Base-by-base conservation (phyloP, 164 flowering plant species). In the Macadamia integrifolia region DNA sequence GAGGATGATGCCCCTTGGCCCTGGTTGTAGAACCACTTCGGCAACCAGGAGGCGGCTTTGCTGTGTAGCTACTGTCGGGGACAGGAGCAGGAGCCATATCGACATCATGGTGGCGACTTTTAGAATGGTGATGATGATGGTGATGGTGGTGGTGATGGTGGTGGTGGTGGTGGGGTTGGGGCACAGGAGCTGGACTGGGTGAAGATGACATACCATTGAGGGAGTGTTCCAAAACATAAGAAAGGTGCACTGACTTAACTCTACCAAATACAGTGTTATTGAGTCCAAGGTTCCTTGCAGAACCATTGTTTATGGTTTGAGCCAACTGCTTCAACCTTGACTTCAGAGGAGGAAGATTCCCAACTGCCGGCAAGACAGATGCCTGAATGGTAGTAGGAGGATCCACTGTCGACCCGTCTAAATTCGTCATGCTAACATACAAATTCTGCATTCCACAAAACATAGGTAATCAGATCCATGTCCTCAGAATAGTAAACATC, bases 161-260 rank as follows among this genome's bases (percentile, higher is more conserved):
- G 67, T 81, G 89, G 72, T 68, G 83, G 57, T 75, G 71, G 59
- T 59, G 69, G 59, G 79, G 59, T 46, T 31, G 67, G 61, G 82
- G 81, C 18, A 62, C n/a, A 71, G 88, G 87, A 52, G 85, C 72
- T 46, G 94, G 89, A 71, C 85, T 69, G 56, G 89, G 83, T 23
- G 83, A 60, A 6, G 68, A 30, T 14, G 72, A 67, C 58, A 66
- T 10, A 31, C 67, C 61, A 71, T 75, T 69, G 28, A 83, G 85
- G 12, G 89, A 83, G 72, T 85, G 85, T 65, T 79, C 80, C 75
- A 84, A 70, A 71, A 77, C 69, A 17, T 89, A 86, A 31, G 97
- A 92, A 48, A 92, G 93, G 52, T 79, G 81, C 56, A 92, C 89
- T 79, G 87, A 87, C 75, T 90, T 92, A 42, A 92, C 97, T 76